These are phyloP conservation scores for Rhododendron ovatum DNA, from an alignment of 148 eudicot genomes.

Conservation along the genomic window DNA sequence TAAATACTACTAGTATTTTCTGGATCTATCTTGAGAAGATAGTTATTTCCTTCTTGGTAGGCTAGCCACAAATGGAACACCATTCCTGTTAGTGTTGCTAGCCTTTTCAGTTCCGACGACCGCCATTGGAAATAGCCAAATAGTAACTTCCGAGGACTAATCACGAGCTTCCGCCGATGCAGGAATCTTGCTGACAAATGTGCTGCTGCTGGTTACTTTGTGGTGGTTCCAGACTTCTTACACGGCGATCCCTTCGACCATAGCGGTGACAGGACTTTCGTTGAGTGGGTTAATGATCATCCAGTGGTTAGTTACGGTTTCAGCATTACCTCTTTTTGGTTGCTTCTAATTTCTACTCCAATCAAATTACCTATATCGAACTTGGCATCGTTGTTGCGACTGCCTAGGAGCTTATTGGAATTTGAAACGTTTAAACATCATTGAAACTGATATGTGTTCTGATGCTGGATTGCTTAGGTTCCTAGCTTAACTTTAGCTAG, in stretches of 20 bases:
- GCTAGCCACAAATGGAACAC: no score
- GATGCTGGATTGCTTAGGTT: no score
- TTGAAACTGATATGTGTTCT: neutral
- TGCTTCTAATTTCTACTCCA: neutral
- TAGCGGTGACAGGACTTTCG: conserved; percentile 40
- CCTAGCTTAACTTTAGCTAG: no score
- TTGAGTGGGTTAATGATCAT: conserved; percentile 47
- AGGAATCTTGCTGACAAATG: conserved; percentile 60
- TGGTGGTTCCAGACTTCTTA: conserved; percentile 53
- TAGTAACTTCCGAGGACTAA: neutral
- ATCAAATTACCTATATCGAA: neutral
- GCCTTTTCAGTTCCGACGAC: no score
- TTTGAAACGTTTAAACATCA: neutral
- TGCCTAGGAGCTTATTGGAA: neutral
- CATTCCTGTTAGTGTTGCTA: no score
- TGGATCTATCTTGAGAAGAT: neutral
- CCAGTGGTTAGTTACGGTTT: conserved; percentile 24
- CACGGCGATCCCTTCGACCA: neutral
- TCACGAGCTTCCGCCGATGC: neutral
- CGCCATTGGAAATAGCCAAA: neutral
- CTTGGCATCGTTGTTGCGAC: neutral
- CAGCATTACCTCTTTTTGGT: neutral
- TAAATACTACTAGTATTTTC: no score
- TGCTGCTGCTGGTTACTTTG: conserved; percentile 50
- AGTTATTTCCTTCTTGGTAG: no score